Evolutionary conservation across 768 basidiomycete genomes (phyloP), one percentile per base, ranked within the genome.

Genomic region (Fomitopsis serialis): DNA sequence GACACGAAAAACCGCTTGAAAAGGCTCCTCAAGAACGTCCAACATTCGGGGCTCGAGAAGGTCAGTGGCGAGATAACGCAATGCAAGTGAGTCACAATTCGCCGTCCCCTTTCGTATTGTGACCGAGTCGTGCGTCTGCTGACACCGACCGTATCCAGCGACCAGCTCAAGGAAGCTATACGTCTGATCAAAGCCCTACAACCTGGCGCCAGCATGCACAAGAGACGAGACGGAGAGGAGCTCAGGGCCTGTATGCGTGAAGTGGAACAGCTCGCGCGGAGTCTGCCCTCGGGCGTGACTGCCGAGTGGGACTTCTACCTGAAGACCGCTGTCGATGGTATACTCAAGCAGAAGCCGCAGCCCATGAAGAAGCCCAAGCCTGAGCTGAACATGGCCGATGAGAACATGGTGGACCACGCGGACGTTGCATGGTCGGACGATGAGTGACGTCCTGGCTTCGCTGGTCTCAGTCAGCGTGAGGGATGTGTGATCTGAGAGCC

Each of bases 1-100:
- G 46, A 60, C 13, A 55, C 61, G 46, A 77, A 77, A 62, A 54
- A 21, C 7, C 57, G 60, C n/a, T 58, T 62, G 2, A 77, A 72
- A 48, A 61, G 65, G 42, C 63, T 61, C 17, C 46, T 72, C 12
- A 60, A 32, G 3, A 51, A 73, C 12, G 61, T 58, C 10, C 57
- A 60, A 42, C 65, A 66, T 24, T 55, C 65, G 21, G 59, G 58
- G 24, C 57, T 60, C 15, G 59, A 60, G 48, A 45, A 24, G 2
- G 42, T 57, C 22, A 37, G 42, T 37, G 32, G 29, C 2, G 13
- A 32, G 2, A 27, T 59, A 45, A 74, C 54, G 2, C 51, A 61
- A 29, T 57, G 78, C 77, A 52, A 54, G 71, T 64, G 5, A 11
- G 35, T 24, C 42, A 27, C 36, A n/a, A n/a, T n/a, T 22, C 15